Conservation (phyloP, 306 rosid genomes). For the Gastrolobium bilobum region DNA sequence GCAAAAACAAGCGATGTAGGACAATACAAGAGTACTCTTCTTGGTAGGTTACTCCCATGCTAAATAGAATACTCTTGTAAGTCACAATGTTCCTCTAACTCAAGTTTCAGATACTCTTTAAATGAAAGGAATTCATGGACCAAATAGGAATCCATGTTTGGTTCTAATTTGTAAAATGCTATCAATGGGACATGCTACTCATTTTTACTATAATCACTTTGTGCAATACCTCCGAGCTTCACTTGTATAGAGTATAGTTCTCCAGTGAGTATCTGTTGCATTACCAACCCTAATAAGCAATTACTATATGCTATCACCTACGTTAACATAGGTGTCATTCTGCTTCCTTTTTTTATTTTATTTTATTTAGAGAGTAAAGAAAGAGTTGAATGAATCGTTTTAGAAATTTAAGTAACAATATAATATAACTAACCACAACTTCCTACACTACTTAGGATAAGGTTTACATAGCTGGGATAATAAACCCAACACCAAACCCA, state of each 20-base stretch:
- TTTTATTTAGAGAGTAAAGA: neutral
- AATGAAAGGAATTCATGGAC: constrained; percentile 6
- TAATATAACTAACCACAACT: constrained; percentile 8
- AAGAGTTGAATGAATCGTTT: neutral
- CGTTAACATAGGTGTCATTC: neutral
- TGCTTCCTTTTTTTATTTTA: too few species aligned
- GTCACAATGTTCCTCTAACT: too few species aligned
- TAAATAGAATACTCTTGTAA: too few species aligned
- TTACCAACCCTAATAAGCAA: neutral
- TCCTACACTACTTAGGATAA: constrained; percentile 19
- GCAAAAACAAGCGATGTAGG: neutral
- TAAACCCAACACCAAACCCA: constrained; percentile 15
- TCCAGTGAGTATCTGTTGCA: constrained; percentile 13
- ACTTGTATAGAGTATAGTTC: constrained; percentile 25
- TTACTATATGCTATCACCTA: constrained; percentile 22
- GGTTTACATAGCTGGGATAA: constrained; percentile 14
- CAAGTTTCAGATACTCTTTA: too few species aligned
- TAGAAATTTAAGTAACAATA: neutral
- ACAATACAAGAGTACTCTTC: too few species aligned
- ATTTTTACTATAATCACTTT: constrained; percentile 9
- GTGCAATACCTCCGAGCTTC: constrained; percentile 10
- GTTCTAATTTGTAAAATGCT: constrained; percentile 27
- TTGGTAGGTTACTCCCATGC: too few species aligned
- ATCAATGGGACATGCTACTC: neutral
- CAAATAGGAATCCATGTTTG: neutral